These are phyloP conservation scores for Eucommia ulmoides DNA, from an alignment of 257 asterid species.

Conservation along the genomic window DNA sequence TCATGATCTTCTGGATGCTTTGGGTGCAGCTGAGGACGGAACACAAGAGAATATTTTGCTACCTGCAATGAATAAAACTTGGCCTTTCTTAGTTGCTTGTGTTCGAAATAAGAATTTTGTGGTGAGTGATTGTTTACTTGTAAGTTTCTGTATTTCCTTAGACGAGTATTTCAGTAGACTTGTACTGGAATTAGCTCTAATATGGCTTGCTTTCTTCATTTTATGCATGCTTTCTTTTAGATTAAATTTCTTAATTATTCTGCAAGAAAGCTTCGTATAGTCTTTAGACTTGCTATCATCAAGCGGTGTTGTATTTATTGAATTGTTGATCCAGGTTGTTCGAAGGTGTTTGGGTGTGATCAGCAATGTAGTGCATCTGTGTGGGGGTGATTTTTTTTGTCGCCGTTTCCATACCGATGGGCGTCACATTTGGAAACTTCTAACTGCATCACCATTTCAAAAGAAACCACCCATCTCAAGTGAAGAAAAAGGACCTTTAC, in stretches of 20 bases:
- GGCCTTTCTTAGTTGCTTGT: slow-evolving; percentile 87
- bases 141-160: no score
- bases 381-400: slow-evolving; percentile 93
- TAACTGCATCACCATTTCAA: slow-evolving; percentile 72
- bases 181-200: background rate
- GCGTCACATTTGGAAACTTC: slow-evolving; percentile 69
- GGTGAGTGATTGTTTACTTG: slow-evolving; percentile 29
- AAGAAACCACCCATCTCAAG: slow-evolving; percentile 35
- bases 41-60: slow-evolving; percentile 67
- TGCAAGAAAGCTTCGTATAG: background rate
- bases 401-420: slow-evolving; percentile 82
- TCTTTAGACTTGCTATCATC: background rate
- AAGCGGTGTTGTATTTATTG: slow-evolving; percentile 3
- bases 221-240: no score
- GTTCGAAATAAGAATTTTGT: slow-evolving; percentile 61
- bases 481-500: slow-evolving; percentile 38
- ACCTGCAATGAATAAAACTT: slow-evolving; percentile 92
- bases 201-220: no score
- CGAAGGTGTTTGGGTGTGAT: slow-evolving; percentile 52
- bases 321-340: slow-evolving; percentile 39
- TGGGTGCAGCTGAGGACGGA: slow-evolving; percentile 67
- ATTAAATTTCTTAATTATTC: background rate
- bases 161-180: no score
- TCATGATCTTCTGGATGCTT: slow-evolving; percentile 49
- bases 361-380: slow-evolving; percentile 41